phyloP scores from a whole-genome alignment of 176 grass and related monocot species.

The Triticum timopheevii region DNA sequence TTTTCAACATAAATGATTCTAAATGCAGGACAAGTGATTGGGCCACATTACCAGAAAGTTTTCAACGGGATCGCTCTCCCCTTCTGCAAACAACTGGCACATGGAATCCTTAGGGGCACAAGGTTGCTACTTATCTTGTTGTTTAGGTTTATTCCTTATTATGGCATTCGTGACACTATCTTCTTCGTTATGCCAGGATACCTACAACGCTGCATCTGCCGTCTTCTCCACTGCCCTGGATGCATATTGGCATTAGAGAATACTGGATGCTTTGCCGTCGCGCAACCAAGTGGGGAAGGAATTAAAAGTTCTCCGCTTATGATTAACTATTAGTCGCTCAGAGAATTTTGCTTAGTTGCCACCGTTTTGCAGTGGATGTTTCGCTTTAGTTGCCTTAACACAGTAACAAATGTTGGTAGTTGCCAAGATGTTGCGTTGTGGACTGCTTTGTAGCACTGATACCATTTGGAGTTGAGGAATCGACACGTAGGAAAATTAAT shows the following conservation, averaged over 20 bases:
- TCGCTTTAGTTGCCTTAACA: neutral
- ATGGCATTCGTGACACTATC: neutral
- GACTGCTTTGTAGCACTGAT: neutral
- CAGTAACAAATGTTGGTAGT: neutral
- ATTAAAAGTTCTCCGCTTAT: neutral
- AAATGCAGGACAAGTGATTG: constrained; percentile 62
- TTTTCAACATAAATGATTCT: constrained; percentile 25
- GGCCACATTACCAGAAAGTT: constrained; percentile 51
- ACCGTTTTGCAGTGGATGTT: neutral
- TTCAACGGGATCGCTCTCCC: constrained; percentile 62
- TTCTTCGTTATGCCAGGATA: constrained; percentile 47
- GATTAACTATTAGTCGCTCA: neutral
- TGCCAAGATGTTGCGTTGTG: neutral
- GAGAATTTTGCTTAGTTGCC: neutral
- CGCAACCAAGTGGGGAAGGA: neutral
- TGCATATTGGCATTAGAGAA: constrained; percentile 58
- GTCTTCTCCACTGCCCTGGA: constrained; percentile 52
- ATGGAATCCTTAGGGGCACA: constrained; percentile 75
- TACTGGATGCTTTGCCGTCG: constrained; percentile 65
- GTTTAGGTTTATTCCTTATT: neutral
- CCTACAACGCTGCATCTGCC: constrained; percentile 57
- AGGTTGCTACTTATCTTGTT: constrained; percentile 43
- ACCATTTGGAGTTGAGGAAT: neutral
- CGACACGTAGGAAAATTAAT: neutral
- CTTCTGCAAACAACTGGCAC: constrained; percentile 67